phyloP scores from a whole-genome alignment of 495 filamentous ascomycete species.

The Tetracladium setigerum region DNA sequence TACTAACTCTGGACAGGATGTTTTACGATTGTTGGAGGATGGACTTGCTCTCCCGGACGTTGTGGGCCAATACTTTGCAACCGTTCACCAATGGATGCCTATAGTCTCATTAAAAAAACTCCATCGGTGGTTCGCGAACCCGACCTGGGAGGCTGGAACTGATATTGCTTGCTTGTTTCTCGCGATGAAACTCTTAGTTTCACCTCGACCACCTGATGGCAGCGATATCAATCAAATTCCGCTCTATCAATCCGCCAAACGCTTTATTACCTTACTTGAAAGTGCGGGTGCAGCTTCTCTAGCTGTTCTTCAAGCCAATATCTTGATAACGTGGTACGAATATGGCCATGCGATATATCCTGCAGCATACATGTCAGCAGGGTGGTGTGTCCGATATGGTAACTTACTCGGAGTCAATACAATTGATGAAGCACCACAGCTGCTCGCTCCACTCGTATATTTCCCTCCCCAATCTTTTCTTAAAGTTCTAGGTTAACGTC shows the following conservation, averaged over 20 bases:
- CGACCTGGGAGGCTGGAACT: constrained; percentile 33
- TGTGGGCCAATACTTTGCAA: constrained; percentile 25
- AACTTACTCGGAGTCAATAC: constrained; percentile 40
- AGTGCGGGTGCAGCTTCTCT: constrained; percentile 31
- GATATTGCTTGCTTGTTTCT: constrained; percentile 42
- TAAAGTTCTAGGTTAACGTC: constrained; percentile 1
- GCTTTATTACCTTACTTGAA: constrained; percentile 31
- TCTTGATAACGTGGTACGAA: constrained; percentile 40
- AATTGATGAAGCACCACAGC: constrained; percentile 20
- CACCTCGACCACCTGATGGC: constrained; percentile 18
- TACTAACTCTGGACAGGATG: constrained; percentile 15
- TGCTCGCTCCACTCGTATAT: constrained; percentile 23
- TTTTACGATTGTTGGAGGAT: constrained; percentile 26
- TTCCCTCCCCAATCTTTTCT: not conserved
- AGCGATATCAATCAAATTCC: constrained; percentile 22
- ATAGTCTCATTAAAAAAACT: constrained; percentile 42
- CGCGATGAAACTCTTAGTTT: constrained; percentile 38
- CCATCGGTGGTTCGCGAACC: constrained; percentile 24
- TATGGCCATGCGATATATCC: constrained; percentile 42
- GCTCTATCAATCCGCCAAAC: constrained; percentile 36
- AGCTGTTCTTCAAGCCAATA: constrained; percentile 32
- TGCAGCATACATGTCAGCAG: constrained; percentile 38
- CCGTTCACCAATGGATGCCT: constrained; percentile 40
- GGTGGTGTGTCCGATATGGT: constrained; percentile 33
- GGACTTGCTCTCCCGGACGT: constrained; percentile 24